phyloP scores from a whole-genome alignment of 306 rosid genomes.

The Luffa aegyptiaca region DNA sequence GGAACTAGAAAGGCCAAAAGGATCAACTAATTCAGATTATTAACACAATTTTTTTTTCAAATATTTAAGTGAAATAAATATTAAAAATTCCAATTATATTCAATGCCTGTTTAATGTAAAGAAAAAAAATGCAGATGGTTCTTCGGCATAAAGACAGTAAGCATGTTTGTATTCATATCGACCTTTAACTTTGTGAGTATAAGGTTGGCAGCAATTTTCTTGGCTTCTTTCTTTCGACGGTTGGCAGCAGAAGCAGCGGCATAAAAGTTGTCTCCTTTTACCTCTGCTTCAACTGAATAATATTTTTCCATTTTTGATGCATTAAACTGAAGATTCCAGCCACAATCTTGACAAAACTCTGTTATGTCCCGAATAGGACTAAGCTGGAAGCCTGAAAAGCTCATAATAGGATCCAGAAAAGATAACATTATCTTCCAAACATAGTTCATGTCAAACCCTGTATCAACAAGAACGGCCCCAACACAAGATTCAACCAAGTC shows the following conservation, averaged over 20 bases:
- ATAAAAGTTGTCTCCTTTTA: constrained; percentile 24
- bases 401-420: constrained; percentile 66
- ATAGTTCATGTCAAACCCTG: constrained; percentile 61
- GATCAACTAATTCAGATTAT: not conserved
- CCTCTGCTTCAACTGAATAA: constrained; percentile 46
- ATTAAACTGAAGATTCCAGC: constrained; percentile 22
- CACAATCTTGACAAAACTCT: constrained; percentile 63
- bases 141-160: not conserved
- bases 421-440: constrained; percentile 70
- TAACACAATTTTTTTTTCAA: not conserved
- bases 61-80: not conserved
- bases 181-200: constrained; percentile 50
- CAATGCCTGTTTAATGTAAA: not conserved
- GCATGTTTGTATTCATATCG: constrained; percentile 9
- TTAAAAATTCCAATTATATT: not conserved
- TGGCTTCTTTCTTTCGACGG: constrained; percentile 45
- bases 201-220: constrained; percentile 37
- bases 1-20: not conserved
- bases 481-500: constrained; percentile 85
- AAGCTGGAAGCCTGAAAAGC: constrained; percentile 57
- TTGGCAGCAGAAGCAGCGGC: constrained; percentile 35
- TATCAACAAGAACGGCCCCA: constrained; percentile 87
- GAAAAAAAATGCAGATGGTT: not conserved
- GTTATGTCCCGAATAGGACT: constrained; percentile 69
- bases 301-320: constrained; percentile 19